phyloP scores from a whole-genome alignment of 176 grass and related monocot species.

The Miscanthus lutarioriparius region DNA sequence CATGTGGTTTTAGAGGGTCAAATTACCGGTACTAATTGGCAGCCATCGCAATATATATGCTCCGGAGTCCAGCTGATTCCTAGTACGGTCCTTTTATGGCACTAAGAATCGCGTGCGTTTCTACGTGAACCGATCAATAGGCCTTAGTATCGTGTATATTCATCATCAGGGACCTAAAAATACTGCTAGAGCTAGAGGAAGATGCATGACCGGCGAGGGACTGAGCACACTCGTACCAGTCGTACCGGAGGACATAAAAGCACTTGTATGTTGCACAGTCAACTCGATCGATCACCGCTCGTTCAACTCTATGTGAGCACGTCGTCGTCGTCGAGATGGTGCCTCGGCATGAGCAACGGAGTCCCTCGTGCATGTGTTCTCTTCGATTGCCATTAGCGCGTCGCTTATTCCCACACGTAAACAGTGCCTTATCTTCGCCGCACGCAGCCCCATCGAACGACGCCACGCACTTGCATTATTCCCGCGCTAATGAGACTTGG shows the following conservation, averaged over 20 bases:
- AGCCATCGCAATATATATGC: no score
- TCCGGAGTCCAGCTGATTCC: no score
- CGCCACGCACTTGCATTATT: neutral
- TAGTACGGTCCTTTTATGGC: no score
- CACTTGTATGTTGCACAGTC: conserved; percentile 15
- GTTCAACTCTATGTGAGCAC: neutral
- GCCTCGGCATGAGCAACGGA: neutral
- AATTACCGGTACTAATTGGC: no score
- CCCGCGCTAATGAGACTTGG: neutral
- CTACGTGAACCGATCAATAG: no score
- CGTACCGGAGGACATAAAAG: neutral
- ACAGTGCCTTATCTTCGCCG: conserved; percentile 35
- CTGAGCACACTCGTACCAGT: neutral
- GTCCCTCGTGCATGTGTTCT: neutral
- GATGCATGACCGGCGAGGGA: neutral
- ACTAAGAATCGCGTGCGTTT: no score
- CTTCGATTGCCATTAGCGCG: neutral
- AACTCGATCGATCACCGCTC: neutral
- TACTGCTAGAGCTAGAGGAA: neutral
- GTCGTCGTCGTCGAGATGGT: neutral
- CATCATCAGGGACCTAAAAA: neutral
- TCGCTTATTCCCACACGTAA: conserved; percentile 12
- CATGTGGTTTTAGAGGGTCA: neutral
- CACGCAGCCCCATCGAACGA: neutral
- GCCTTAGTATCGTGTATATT: no score